Conservation (phyloP, 345 rosid species). For the Eucalyptus curtisii region DNA sequence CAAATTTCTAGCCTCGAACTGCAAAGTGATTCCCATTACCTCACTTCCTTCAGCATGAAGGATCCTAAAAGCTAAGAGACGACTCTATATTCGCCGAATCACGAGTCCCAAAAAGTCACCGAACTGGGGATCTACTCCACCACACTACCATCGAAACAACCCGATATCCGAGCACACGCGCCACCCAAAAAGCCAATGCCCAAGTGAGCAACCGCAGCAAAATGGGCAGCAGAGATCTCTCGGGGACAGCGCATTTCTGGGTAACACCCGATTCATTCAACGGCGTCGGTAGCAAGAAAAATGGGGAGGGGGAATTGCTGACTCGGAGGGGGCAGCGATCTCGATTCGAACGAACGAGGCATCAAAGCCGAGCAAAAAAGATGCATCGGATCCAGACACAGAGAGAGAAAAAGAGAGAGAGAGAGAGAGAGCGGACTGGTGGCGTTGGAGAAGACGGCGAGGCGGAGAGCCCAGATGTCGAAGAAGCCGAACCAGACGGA, state of each 20-base stretch:
- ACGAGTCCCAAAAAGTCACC: not conserved
- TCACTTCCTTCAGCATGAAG: not conserved
- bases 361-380: not conserved
- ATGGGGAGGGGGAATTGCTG: not conserved
- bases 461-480: conserved; percentile 84
- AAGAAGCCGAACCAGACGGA: conserved; percentile 97
- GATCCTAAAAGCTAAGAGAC: not conserved
- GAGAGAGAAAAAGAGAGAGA: not conserved
- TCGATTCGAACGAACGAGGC: not conserved
- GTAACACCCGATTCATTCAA: not conserved
- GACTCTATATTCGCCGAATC: not conserved
- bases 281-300: not conserved
- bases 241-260: not conserved
- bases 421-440: conserved; percentile 23
- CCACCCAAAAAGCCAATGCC: not conserved
- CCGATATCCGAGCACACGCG: not conserved
- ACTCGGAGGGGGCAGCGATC: not conserved
- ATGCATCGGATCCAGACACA: not conserved
- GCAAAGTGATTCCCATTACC: not conserved
- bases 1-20: not conserved
- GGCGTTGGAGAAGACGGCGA: conserved; percentile 79
- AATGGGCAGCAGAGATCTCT: not conserved
- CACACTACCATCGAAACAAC: not conserved
- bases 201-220: not conserved
- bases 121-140: not conserved